Evolutionary conservation across 1,284 basidiomycete species (phyloP).

Genomic region (Mycocalia duriaeana): DNA sequence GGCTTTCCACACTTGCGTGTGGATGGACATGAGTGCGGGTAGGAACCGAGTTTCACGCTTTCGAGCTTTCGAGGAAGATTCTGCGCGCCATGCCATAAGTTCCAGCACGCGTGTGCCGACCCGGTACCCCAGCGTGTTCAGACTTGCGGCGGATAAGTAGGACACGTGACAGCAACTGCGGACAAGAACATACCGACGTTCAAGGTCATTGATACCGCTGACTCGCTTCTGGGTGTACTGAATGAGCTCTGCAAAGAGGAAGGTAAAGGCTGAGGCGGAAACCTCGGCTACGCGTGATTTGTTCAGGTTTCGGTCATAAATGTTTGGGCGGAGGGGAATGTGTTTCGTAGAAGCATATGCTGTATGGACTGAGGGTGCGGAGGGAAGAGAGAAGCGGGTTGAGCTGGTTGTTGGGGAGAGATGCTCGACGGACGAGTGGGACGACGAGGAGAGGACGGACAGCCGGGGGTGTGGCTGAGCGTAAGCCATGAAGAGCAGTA

Average conservation of each 20-base stretch:
- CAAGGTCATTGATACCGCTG: conserved; percentile 90
- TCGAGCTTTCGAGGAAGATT: conserved; percentile 71
- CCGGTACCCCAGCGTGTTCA: conserved; percentile 88
- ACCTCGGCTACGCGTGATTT: conserved; percentile 80
- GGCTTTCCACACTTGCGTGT: conserved; percentile 91
- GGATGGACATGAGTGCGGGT: conserved; percentile 85
- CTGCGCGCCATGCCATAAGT: conserved; percentile 70
- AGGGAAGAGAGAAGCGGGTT: conserved; percentile 64
- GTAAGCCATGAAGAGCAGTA: conserved; percentile 39
- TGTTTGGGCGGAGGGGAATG: conserved; percentile 49
- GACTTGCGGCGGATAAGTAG: conserved; percentile 35
- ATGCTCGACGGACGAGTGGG: conserved; percentile 58
- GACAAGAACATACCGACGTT: conserved; percentile 54
- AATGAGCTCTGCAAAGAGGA: conserved; percentile 87
- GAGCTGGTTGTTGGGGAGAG: conserved; percentile 58
- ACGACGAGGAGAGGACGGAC: conserved; percentile 64
- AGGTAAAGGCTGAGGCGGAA: conserved; percentile 77
- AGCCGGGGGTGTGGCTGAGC: conserved; percentile 62
- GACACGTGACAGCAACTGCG: not conserved
- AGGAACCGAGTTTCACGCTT: conserved; percentile 87
- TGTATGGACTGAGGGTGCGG: conserved; percentile 43
- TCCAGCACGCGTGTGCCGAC: conserved; percentile 81
- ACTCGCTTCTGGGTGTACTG: conserved; percentile 95
- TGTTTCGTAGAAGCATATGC: conserved; percentile 39
- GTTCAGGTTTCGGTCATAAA: conserved; percentile 84